These are phyloP conservation scores for Yamadazyma sp. DNA, from an alignment of 1,139 yeast genomes.

Conservation along the genomic window DNA sequence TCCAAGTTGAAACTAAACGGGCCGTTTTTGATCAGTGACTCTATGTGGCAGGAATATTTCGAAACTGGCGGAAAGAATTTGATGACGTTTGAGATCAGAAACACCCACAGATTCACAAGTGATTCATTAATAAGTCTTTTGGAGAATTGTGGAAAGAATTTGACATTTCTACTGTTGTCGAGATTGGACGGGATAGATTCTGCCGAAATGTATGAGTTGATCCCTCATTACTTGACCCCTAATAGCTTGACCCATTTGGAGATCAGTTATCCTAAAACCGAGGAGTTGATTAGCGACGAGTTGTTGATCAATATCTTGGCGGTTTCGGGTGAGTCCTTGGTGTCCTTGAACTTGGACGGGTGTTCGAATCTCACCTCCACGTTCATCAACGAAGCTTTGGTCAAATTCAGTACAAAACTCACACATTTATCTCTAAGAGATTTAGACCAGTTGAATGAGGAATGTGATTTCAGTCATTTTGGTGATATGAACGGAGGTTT, in stretches of 20 bases:
- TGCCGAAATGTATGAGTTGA: conserved; percentile 56
- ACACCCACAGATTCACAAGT: conserved; percentile 80
- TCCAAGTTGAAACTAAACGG: conserved; percentile 69
- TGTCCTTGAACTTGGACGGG: conserved; percentile 63
- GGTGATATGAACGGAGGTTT: conserved; percentile 54
- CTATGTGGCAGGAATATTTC: conserved; percentile 75
- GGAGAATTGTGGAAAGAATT: conserved; percentile 57
- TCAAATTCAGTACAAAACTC: conserved; percentile 55
- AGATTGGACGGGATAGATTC: conserved; percentile 70
- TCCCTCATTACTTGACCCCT: conserved; percentile 59
- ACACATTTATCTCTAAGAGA: conserved; percentile 52
- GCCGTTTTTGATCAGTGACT: conserved; percentile 77
- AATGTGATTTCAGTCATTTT: conserved; percentile 51
- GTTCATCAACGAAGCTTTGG: conserved; percentile 57
- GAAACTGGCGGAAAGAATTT: conserved; percentile 35
- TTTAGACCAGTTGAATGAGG: conserved; percentile 65
- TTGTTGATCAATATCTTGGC: conserved; percentile 62
- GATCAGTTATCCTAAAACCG: conserved; percentile 64
- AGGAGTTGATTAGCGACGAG: conserved; percentile 72
- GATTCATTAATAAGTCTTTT: conserved; percentile 64
- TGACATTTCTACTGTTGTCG: conserved; percentile 52
- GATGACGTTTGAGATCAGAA: conserved; percentile 57
- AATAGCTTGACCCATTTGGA: conserved; percentile 57
- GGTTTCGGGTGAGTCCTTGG: conserved; percentile 61
- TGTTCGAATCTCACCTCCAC: conserved; percentile 71